A percentile compares a stretch with the other conserved stretches of the same genome.
Conservation (phyloP, 2,329 filamentous ascomycete species). For the Fusarium sp. region DNA sequence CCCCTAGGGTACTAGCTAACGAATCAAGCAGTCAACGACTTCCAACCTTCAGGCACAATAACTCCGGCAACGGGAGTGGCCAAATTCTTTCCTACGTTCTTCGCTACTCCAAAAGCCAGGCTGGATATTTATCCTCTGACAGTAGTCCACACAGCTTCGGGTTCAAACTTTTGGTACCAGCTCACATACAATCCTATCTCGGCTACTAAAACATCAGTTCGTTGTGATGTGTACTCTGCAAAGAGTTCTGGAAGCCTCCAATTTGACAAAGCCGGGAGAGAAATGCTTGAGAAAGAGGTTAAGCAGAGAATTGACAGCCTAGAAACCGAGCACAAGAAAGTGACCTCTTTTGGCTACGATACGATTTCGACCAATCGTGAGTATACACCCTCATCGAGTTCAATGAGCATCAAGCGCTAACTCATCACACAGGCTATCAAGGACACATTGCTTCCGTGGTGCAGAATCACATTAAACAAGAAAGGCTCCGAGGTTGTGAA, state of each 20-base stretch:
- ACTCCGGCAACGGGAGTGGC: background rate
- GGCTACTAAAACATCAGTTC: conserved; percentile 1
- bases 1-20: background rate
- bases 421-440: background rate
- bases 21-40: background rate
- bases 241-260: background rate
- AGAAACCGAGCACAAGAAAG: background rate
- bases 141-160: background rate
- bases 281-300: background rate
- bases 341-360: background rate
- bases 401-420: background rate
- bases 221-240: conserved; percentile 1
- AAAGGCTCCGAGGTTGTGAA: conserved; percentile 1
- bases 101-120: background rate
- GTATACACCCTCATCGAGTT: background rate
- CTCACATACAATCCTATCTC: conserved; percentile 3
- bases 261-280: background rate
- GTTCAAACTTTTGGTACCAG: background rate
- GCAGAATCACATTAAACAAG: background rate
- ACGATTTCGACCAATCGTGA: background rate
- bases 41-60: background rate
- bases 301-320: background rate
- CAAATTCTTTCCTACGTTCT: background rate
- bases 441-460: background rate
- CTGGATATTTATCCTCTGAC: background rate